A percentile compares a stretch with the other conserved stretches of the same genome.
Evolutionary conservation across 202 grass and related monocot genomes (phyloP).

Genomic region (Sporobolus alterniflorus): DNA sequence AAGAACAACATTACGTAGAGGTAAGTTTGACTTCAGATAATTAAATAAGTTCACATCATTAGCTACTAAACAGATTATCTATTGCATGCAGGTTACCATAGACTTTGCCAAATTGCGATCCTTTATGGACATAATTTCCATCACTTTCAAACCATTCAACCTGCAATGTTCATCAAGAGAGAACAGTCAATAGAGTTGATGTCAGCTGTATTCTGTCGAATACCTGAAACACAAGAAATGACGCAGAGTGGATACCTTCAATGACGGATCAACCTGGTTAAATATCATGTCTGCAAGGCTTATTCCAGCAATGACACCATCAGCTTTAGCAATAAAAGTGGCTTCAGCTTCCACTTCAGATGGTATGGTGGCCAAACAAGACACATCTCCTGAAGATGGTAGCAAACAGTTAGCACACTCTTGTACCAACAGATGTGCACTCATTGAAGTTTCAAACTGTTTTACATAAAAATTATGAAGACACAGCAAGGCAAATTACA

Average conservation of each 20-base stretch:
- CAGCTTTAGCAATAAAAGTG: constrained; percentile 87
- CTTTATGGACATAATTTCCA: constrained; percentile 72
- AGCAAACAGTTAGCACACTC: constrained; percentile 15
- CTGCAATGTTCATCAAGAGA: constrained; percentile 40
- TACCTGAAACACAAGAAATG: constrained; percentile 5
- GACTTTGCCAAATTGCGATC: constrained; percentile 93
- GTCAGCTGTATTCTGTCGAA: neutral
- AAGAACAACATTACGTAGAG: constrained; percentile 10
- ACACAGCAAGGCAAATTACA: neutral
- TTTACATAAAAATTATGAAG: constrained; percentile 11
- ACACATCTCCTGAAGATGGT: constrained; percentile 73
- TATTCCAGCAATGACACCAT: constrained; percentile 87
- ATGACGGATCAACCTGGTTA: constrained; percentile 76
- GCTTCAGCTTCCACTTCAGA: constrained; percentile 81
- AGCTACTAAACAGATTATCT: neutral
- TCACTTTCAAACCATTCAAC: constrained; percentile 83
- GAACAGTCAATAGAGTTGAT: neutral
- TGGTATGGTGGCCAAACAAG: constrained; percentile 91
- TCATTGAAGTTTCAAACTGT: neutral
- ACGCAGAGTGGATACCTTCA: constrained; percentile 58
- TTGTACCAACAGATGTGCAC: neutral
- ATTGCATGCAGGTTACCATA: constrained; percentile 56
- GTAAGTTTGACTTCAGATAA: too few species aligned
- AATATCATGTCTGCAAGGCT: constrained; percentile 91
- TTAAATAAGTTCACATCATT: too few species aligned